phyloP scores from a whole-genome alignment of 768 basidiomycete genomes.

The Boletus rubropictus region DNA sequence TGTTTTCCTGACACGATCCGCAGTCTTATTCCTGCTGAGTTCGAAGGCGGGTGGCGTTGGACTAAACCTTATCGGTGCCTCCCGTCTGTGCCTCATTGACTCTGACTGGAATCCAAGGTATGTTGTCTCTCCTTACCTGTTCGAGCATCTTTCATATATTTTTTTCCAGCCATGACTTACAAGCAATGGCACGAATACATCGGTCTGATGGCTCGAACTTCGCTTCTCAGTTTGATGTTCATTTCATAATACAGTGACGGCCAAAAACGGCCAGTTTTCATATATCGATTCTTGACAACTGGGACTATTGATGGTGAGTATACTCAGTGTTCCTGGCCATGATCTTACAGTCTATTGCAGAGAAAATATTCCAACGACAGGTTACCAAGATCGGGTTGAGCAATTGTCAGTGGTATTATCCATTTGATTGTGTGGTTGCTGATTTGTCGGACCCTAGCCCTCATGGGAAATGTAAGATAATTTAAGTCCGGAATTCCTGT shows the following conservation, averaged over 20 bases:
- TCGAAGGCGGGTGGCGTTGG: slow-evolving; percentile 96
- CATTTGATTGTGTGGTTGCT: slow-evolving; percentile 1
- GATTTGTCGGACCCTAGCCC: slow-evolving; percentile 37
- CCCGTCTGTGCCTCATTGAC: slow-evolving; percentile 79
- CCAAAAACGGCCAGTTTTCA: slow-evolving; percentile 85
- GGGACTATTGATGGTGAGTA: slow-evolving; percentile 83
- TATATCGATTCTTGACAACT: slow-evolving; percentile 80
- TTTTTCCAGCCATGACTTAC: slow-evolving; percentile 69
- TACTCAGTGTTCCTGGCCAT: not conserved
- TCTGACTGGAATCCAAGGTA: slow-evolving; percentile 94
- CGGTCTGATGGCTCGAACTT: slow-evolving; percentile 42
- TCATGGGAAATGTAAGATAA: slow-evolving; percentile 59
- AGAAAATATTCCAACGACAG: slow-evolving; percentile 91
- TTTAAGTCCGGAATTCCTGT: not conserved
- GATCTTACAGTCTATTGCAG: slow-evolving; percentile 32
- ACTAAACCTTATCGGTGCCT: slow-evolving; percentile 88
- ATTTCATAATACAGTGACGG: slow-evolving; percentile 61
- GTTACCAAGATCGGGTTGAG: slow-evolving; percentile 91
- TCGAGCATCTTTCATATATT: not conserved
- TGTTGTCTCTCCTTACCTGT: not conserved
- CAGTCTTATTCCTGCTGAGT: slow-evolving; percentile 88
- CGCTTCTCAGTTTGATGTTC: not conserved
- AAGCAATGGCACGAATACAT: slow-evolving; percentile 97
- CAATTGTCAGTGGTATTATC: slow-evolving; percentile 52
- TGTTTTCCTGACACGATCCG: slow-evolving; percentile 2